phyloP scores from a whole-genome alignment of 352 stramenopile species.

The Globisporangium camurandrum region DNA sequence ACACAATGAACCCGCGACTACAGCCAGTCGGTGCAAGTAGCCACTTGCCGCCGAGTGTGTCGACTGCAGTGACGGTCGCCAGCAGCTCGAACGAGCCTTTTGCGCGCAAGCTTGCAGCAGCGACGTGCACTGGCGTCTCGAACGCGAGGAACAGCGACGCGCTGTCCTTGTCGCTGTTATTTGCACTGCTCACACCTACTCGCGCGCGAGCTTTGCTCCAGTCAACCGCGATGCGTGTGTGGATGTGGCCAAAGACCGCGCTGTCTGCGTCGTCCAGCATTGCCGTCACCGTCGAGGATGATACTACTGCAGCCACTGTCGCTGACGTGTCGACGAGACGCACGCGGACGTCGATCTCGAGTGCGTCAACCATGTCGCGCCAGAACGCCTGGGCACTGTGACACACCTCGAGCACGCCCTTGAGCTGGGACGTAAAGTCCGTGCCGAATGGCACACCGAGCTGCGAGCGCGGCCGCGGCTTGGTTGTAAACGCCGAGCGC shows the following conservation, averaged over 20 bases:
- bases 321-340: conserved; percentile 14
- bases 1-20: conserved; percentile 15
- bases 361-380: conserved; percentile 3
- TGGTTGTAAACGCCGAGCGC: conserved; percentile 29
- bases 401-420: conserved; percentile 16
- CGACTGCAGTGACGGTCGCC: conserved; percentile 24
- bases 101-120: conserved; percentile 17
- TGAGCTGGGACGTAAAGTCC: conserved; percentile 40
- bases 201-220: not conserved
- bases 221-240: not conserved
- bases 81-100: conserved; percentile 45
- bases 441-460: conserved; percentile 40
- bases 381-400: conserved; percentile 8
- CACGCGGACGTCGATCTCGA: conserved; percentile 26
- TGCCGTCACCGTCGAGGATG: conserved; percentile 16
- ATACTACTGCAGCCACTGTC: too few species aligned
- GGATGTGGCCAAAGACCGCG: not conserved
- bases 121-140: conserved; percentile 33
- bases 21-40: conserved; percentile 14
- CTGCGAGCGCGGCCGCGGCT: conserved; percentile 38
- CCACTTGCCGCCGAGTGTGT: conserved; percentile 3
- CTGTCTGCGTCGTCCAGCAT: conserved; percentile 10
- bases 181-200: not conserved
- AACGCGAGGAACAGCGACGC: conserved; percentile 27
- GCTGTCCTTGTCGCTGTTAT: not conserved